Evolutionary conservation across 2,329 filamentous ascomycete species (phyloP), one percentile per base, ranked within the genome.

Genomic region (Penicillium sp.): DNA sequence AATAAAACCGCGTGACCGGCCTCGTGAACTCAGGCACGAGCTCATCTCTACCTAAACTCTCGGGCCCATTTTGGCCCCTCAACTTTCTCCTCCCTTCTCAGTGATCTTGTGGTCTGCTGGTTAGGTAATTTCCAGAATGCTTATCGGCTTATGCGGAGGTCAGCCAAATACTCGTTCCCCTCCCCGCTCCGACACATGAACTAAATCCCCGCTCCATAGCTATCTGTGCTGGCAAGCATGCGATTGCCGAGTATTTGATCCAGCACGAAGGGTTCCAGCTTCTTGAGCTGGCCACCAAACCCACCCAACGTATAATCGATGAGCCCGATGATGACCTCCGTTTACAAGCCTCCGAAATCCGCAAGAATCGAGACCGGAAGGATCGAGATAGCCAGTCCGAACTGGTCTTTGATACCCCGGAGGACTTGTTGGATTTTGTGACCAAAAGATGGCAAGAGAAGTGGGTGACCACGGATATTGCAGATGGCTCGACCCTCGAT

Each of bases 151-250:
- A 63, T 83, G 81, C 70, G 83, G 83, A 75, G 79, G 82, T 82
- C 67, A 71, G 74, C 58, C 69, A 58, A 59, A 47, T 40, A 42
- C 35, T 58, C 30, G 55, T 26, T 45, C 47, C 35, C 58, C 26
- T 44, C 53, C 28, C 61, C 30, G n/a, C 22, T 22, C 50, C 47
- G 28, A 22, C 51, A 42, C 51, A 49, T 53, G 24, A 54, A 70
- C 65, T 72, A 61, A 72, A 56, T 28, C 28, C 53, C 24, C 28
- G 44, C 17, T 37, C 17, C 22, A 44, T 73, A 95, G 93, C 91
- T 73, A 94, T 97, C 72, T 98, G 93, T 81, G 89, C 94, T 53
- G 95, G 95, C 72, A 98, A 97, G 81, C 89, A 88, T 75, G 92
- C 92, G 10, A 91, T 98, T 67, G 93, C 93, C 61, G 87, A 91